A percentile compares a stretch with the other conserved stretches of the same genome.
These are phyloP conservation scores for Pyracantha coccinea DNA, from an alignment of 331 rosid species.

Conservation along the genomic window DNA sequence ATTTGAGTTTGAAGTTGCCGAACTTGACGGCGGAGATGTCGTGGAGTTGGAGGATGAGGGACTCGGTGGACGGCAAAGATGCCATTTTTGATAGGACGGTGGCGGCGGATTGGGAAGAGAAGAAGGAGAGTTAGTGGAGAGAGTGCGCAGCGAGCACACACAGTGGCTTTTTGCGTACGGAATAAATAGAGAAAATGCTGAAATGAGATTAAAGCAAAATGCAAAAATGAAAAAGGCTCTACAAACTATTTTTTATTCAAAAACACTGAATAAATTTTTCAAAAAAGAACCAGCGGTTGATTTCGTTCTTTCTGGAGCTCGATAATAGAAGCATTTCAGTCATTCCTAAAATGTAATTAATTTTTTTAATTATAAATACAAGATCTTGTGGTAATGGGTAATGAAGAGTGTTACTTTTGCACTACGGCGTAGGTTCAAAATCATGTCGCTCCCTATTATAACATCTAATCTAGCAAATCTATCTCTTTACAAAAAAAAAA, in stretches of 20 bases:
- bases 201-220: no score
- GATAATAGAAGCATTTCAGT: no score
- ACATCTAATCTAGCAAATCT: fast-evolving
- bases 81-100: constrained; percentile 11
- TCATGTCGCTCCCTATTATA: fast-evolving
- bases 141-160: background rate
- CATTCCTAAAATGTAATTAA: no score
- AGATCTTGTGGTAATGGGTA: no score
- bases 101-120: background rate
- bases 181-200: background rate
- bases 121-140: background rate
- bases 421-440: no score
- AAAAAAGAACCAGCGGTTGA: no score
- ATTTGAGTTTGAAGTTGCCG: constrained; percentile 77
- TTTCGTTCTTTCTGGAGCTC: fast-evolving
- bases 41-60: constrained; percentile 62
- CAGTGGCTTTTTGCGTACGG: background rate
- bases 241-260: no score
- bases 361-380: no score
- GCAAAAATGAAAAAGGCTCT: no score
- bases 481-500: no score
- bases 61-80: constrained; percentile 48
- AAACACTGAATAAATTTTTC: no score
- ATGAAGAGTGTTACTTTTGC: no score
- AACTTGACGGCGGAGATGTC: constrained; percentile 84